phyloP scores from a whole-genome alignment of 2,329 filamentous ascomycete species.

The Colletotrichum tropicale region DNA sequence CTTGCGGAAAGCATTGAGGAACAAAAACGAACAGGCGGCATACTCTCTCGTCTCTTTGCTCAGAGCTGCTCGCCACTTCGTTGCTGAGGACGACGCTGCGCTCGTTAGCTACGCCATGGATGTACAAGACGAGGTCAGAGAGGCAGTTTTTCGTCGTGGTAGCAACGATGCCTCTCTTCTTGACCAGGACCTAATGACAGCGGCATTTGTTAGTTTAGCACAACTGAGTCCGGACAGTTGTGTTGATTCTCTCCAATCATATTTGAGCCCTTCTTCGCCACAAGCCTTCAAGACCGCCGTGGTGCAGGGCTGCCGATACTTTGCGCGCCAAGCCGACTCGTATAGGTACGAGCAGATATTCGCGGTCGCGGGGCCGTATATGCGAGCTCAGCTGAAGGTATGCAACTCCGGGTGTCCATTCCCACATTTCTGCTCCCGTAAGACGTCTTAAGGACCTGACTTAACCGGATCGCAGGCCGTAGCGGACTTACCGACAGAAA shows the following conservation, averaged over 20 bases:
- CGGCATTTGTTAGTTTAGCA: slow-evolving; percentile 68
- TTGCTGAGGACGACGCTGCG: slow-evolving; percentile 65
- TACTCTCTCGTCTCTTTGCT: slow-evolving; percentile 68
- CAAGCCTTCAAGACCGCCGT: slow-evolving; percentile 66
- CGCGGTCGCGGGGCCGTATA: slow-evolving; percentile 57
- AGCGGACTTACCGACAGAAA: slow-evolving; percentile 40
- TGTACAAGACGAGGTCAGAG: slow-evolving; percentile 71
- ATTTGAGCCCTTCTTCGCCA: slow-evolving; percentile 61
- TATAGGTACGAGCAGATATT: slow-evolving; percentile 61
- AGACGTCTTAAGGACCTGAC: background rate
- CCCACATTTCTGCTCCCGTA: background rate
- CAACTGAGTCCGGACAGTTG: slow-evolving; percentile 65
- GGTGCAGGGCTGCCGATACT: slow-evolving; percentile 67
- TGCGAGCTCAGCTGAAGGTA: slow-evolving; percentile 63
- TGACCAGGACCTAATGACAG: slow-evolving; percentile 69
- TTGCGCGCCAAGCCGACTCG: slow-evolving; percentile 57
- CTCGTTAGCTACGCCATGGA: slow-evolving; percentile 72
- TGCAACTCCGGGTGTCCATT: slow-evolving; percentile 9
- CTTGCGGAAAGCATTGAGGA: slow-evolving; percentile 65
- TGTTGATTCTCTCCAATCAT: slow-evolving; percentile 61
- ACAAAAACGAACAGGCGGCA: slow-evolving; percentile 70
- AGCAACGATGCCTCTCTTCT: slow-evolving; percentile 55
- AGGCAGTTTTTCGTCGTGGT: slow-evolving; percentile 65
- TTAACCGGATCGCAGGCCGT: slow-evolving; percentile 35
- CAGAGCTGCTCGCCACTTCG: slow-evolving; percentile 68